Percentiles rank a stretch among this genome's conserved stretches.
These are phyloP conservation scores for Coemansia aciculifera DNA, from an alignment of 192 early-diverging fungal genomes.

Conservation along the genomic window DNA sequence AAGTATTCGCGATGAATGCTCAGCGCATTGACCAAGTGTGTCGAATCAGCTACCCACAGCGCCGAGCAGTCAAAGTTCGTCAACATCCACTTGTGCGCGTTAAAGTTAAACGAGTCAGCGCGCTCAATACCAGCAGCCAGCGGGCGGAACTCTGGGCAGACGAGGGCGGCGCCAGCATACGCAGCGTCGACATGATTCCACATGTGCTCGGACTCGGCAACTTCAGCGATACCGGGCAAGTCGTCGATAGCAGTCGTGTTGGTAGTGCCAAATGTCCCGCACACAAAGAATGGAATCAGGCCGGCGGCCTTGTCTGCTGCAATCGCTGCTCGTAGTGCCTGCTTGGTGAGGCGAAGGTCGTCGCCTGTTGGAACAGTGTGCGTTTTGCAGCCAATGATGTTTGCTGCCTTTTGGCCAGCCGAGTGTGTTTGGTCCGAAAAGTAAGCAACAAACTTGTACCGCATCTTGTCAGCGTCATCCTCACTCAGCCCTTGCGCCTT, in stretches of 20 bases:
- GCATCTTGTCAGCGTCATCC: slow-evolving; percentile 23
- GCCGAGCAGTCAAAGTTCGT: slow-evolving; percentile 68
- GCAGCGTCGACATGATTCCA: slow-evolving; percentile 72
- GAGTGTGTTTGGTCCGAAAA: slow-evolving; percentile 66
- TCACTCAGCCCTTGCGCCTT: slow-evolving; percentile 25
- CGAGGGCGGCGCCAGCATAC: slow-evolving; percentile 60
- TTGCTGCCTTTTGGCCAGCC: slow-evolving; percentile 57
- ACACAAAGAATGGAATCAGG: slow-evolving; percentile 65
- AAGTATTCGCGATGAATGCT: slow-evolving; percentile 58
- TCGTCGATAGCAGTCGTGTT: slow-evolving; percentile 60
- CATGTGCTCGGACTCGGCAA: slow-evolving; percentile 41
- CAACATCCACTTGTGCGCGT: slow-evolving; percentile 67
- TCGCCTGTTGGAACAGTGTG: slow-evolving; percentile 46
- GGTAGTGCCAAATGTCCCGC: slow-evolving; percentile 67
- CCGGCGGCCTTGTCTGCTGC: slow-evolving; percentile 53
- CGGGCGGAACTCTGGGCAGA: slow-evolving; percentile 60
- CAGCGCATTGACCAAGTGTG: slow-evolving; percentile 55
- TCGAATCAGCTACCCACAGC: slow-evolving; percentile 58
- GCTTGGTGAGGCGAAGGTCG: slow-evolving; percentile 39
- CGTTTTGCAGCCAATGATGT: slow-evolving; percentile 43
- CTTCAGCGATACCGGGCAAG: slow-evolving; percentile 56
- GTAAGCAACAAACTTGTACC: slow-evolving; percentile 58
- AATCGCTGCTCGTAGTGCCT: slow-evolving; percentile 52
- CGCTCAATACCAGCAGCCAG: slow-evolving; percentile 53
- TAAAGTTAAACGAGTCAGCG: slow-evolving; percentile 64